Evolutionary conservation across 306 rosid genomes (phyloP).

Genomic region (Albizia julibrissin): DNA sequence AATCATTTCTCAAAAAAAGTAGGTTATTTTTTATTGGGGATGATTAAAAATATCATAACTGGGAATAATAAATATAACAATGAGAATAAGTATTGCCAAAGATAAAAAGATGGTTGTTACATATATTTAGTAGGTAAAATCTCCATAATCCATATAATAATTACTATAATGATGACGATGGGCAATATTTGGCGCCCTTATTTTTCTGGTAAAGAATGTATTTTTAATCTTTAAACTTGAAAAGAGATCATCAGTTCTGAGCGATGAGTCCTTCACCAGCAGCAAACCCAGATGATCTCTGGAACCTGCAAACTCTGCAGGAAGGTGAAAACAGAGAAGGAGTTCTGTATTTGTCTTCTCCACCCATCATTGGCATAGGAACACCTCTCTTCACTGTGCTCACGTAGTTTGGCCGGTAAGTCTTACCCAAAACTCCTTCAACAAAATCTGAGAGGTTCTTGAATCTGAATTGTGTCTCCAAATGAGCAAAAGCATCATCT

Average conservation of each 20-base stretch:
- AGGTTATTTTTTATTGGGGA: not conserved
- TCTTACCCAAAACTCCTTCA: conserved; percentile 78
- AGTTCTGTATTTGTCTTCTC: conserved; percentile 67
- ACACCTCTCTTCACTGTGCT: conserved; percentile 78
- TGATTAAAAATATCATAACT: conserved; percentile 3
- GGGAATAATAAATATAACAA: not conserved
- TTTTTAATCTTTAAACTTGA: not conserved
- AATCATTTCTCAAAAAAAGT: not conserved
- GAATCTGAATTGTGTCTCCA: conserved; percentile 74
- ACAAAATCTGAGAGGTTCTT: conserved; percentile 48
- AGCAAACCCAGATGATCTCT: conserved; percentile 45
- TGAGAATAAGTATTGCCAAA: not conserved
- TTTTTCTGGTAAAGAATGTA: conserved; percentile 23
- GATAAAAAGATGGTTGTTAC: not conserved
- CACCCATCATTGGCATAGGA: conserved; percentile 81
- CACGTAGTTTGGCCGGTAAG: conserved; percentile 65
- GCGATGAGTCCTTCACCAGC: conserved; percentile 43
- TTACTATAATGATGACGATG: conserved; percentile 24
- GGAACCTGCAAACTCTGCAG: conserved; percentile 61
- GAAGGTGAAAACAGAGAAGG: conserved; percentile 51
- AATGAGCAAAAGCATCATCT: conserved; percentile 70
- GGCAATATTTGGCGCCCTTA: conserved; percentile 54
- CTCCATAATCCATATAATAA: conserved; percentile 1
- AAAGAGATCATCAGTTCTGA: conserved; percentile 42
- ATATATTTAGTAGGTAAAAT: conserved; percentile 17